These are phyloP conservation scores for Solanum chmielewskii DNA, from an alignment of 257 asterid species.

Conservation along the genomic window DNA sequence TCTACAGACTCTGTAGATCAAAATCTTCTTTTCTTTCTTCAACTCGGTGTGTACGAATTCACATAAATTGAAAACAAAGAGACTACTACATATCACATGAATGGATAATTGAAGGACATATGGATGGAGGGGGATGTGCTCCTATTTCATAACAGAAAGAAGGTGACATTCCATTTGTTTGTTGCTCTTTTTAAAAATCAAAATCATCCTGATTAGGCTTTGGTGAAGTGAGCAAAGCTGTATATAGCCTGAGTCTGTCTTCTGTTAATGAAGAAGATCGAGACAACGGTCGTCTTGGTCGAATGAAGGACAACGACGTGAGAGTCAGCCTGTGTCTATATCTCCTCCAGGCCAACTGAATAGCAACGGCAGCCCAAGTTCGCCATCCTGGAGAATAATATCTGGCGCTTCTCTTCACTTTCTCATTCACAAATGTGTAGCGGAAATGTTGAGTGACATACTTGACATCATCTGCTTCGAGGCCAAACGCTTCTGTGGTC, in stretches of 20 bases:
- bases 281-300: conserved; percentile 82
- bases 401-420: conserved; percentile 83
- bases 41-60: background rate
- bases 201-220: conserved; percentile 93
- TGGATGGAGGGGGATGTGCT: background rate
- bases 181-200: conserved; percentile 28
- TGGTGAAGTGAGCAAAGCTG: conserved; percentile 84
- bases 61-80: background rate
- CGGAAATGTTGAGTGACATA: conserved; percentile 95
- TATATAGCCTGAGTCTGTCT: conserved; percentile 79
- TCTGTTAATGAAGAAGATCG: conserved; percentile 81
- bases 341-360: conserved; percentile 92
- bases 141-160: background rate
- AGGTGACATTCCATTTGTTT: background rate
- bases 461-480: conserved; percentile 83
- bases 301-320: conserved; percentile 68
- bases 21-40: background rate
- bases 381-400: conserved; percentile 98
- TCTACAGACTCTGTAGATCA: background rate
- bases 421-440: conserved; percentile 82
- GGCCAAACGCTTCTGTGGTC: conserved; percentile 86
- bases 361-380: conserved; percentile 94
- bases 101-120: background rate
- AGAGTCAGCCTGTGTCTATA: conserved; percentile 67
- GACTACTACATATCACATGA: background rate